Percentiles rank a stretch among this genome's conserved stretches.
These are phyloP conservation scores for Wickerhamomyces tratensis DNA, from an alignment of 805 yeast species.

Conservation along the genomic window DNA sequence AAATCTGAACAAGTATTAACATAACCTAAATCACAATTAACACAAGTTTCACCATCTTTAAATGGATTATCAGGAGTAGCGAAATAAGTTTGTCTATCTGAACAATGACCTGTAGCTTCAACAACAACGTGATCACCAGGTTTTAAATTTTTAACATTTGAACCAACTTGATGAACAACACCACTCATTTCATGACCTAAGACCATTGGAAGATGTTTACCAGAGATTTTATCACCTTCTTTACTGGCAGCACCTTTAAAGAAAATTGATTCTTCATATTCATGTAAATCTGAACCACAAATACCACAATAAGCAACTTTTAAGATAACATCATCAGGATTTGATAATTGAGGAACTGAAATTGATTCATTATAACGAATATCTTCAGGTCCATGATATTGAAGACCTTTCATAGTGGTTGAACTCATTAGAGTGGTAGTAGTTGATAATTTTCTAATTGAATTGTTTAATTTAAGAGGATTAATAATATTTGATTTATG, in stretches of 20 bases:
- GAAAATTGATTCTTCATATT: conserved; percentile 50
- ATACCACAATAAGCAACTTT: conserved; percentile 40
- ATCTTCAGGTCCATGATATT: conserved; percentile 29
- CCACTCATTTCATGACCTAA: conserved; percentile 53
- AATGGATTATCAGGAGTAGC: conserved; percentile 15
- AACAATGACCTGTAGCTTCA: conserved; percentile 37
- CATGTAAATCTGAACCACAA: conserved; percentile 49
- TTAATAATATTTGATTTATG: too few species aligned
- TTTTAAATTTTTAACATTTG: conserved; percentile 34
- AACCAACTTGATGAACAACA: conserved; percentile 38
- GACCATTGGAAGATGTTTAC: conserved; percentile 33
- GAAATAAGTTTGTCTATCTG: conserved; percentile 24
- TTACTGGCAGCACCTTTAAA: conserved; percentile 27
- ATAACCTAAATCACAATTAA: conserved; percentile 31
- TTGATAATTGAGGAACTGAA: conserved; percentile 24
- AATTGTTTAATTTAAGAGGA: too few species aligned
- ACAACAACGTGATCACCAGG: conserved; percentile 46
- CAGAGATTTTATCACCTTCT: conserved; percentile 1
- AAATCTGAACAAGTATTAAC: conserved; percentile 36
- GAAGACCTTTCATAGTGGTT: conserved; percentile 27
- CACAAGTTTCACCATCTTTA: conserved; percentile 22
- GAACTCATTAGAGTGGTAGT: not conserved
- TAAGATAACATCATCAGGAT: conserved; percentile 26
- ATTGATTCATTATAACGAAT: conserved; percentile 23
- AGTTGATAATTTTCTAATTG: not conserved